phyloP scores from a whole-genome alignment of 1,284 basidiomycete species.

The Ceratobasidium sp. region DNA sequence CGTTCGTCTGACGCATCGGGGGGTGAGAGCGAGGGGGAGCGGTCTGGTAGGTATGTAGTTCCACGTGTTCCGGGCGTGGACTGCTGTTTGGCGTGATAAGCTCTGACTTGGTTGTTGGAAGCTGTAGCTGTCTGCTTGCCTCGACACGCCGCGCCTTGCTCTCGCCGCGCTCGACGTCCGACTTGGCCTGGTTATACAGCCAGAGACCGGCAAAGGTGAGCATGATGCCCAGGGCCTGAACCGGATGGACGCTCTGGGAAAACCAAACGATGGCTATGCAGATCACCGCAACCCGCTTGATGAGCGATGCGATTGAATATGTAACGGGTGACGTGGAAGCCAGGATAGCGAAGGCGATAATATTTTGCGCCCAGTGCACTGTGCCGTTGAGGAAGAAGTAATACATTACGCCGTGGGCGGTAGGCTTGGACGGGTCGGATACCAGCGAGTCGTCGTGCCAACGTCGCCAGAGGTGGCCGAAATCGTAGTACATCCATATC shows the following conservation, averaged over 20 bases:
- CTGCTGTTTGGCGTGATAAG: conserved; percentile 53
- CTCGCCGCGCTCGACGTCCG: conserved; percentile 93
- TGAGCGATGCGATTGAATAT: conserved; percentile 96
- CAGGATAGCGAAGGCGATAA: conserved; percentile 96
- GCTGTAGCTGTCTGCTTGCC: conserved; percentile 74
- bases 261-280: conserved; percentile 99
- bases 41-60: conserved; percentile 47
- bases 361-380: conserved; percentile 96
- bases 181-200: conserved; percentile 96
- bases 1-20: conserved; percentile 49
- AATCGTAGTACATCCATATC: conserved; percentile 89
- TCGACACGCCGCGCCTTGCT: conserved; percentile 87
- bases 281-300: conserved; percentile 98
- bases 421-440: conserved; percentile 51
- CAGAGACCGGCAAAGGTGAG: conserved; percentile 92
- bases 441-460: conserved; percentile 56
- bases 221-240: conserved; percentile 89
- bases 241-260: conserved; percentile 82
- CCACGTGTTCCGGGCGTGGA: conserved; percentile 45
- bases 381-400: conserved; percentile 93
- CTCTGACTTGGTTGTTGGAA: conserved; percentile 72
- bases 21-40: conserved; percentile 49
- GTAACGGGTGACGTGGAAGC: conserved; percentile 97
- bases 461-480: conserved; percentile 69
- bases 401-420: conserved; percentile 69